These are phyloP conservation scores for Colletotrichum sp. DNA, from an alignment of 2,329 filamentous ascomycete genomes.

Conservation along the genomic window DNA sequence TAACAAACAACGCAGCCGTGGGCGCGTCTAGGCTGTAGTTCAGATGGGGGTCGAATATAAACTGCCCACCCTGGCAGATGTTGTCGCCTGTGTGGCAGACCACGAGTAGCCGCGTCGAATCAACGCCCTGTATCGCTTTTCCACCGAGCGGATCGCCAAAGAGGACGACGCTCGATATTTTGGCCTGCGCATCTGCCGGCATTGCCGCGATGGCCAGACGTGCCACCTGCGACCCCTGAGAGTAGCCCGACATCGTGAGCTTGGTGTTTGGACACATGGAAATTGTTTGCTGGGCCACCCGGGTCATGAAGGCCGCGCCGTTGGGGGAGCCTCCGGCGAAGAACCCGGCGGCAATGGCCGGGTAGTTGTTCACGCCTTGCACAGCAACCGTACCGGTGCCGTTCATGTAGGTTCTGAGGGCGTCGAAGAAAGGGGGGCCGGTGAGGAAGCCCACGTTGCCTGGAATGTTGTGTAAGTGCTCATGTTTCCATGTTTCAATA, in stretches of 20 bases:
- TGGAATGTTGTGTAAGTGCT: neutral
- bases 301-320: constrained; percentile 34
- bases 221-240: constrained; percentile 30
- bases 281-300: constrained; percentile 31
- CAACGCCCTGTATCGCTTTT: constrained; percentile 25
- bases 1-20: constrained; percentile 22
- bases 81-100: constrained; percentile 32
- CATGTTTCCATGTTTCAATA: neutral
- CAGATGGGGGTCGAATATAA: constrained; percentile 13
- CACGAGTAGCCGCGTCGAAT: constrained; percentile 22
- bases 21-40: constrained; percentile 22
- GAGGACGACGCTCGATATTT: constrained; percentile 32
- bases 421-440: constrained; percentile 30
- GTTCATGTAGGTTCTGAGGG: constrained; percentile 24
- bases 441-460: constrained; percentile 33
- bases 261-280: constrained; percentile 28
- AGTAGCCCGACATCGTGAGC: constrained; percentile 31
- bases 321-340: constrained; percentile 5
- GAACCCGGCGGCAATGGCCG: neutral
- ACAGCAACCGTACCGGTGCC: constrained; percentile 24
- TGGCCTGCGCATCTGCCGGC: constrained; percentile 15
- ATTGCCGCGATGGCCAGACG: constrained; percentile 29
- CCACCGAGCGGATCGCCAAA: constrained; percentile 32
- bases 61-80: constrained; percentile 28
- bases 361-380: constrained; percentile 29